phyloP scores from a whole-genome alignment of 306 rosid species.

The Corylus avellana region DNA sequence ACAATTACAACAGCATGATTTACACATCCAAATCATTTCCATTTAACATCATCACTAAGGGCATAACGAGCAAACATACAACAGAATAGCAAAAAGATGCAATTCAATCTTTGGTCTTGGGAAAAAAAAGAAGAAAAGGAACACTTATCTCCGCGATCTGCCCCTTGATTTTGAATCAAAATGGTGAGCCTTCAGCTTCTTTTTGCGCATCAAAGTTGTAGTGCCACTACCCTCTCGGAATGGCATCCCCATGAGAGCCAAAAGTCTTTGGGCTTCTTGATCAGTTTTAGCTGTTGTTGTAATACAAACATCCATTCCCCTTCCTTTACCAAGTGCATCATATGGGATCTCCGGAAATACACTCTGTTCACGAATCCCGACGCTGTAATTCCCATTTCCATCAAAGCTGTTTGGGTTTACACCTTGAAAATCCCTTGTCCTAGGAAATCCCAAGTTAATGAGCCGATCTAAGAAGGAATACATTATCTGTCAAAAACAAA shows the following conservation, averaged over 20 bases:
- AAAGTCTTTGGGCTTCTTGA: constrained; percentile 70
- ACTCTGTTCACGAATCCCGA: constrained; percentile 77
- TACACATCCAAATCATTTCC: neutral
- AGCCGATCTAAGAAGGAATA: constrained; percentile 82
- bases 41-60: neutral
- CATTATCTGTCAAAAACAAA: constrained; percentile 61
- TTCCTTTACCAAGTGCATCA: constrained; percentile 64
- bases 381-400: constrained; percentile 73
- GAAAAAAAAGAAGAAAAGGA: neutral
- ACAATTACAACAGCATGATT: neutral
- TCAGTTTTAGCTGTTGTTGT: constrained; percentile 77
- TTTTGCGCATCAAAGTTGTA: constrained; percentile 45
- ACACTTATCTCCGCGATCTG: constrained; percentile 49
- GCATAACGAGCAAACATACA: constrained; percentile 6
- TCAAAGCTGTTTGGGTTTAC: constrained; percentile 77
- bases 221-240: constrained; percentile 72
- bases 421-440: constrained; percentile 98
- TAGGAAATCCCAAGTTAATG: constrained; percentile 85
- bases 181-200: constrained; percentile 92
- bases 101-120: constrained; percentile 22
- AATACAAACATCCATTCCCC: constrained; percentile 96
- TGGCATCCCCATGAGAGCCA: constrained; percentile 96
- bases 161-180: constrained; percentile 78
- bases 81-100: constrained; percentile 20
- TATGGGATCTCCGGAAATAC: constrained; percentile 83